Base-by-base conservation (phyloP, 441 rosid genomes). In the Hura crepitans region DNA sequence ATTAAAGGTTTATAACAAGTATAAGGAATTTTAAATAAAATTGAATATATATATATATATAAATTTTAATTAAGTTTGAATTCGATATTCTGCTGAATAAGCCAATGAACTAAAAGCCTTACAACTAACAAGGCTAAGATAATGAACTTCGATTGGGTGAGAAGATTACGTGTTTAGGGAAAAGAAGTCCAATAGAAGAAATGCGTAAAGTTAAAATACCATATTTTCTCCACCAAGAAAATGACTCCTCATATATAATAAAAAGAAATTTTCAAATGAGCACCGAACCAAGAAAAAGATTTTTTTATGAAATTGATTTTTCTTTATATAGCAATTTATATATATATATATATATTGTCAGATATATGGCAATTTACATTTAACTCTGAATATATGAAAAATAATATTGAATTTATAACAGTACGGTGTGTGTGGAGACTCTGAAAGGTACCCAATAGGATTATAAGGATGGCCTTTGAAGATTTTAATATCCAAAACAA, bases 161-260 rank as follows among this genome's bases (percentile, higher is more conserved):
- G 45, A 70, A 50, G 14, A 73, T 62, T 7, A 62, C 51, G 49
- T 39, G 13, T 15, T 30, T 6, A 58, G 50, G 63, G 45, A 60
- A 59, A 57, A 76, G 68, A 75, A 80, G 74, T 82, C 82, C 77
- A 63, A 69, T 49, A 53, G 11, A 35, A 45, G 58, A 74, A 75
- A 62, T 72, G 74, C 75, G 79, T 81, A 47, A 57, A 72, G 62
- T 46, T 76, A 66, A 67, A 0, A 35, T 25, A 64, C 72, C 79
- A 49, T 74, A 68, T 71, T 78, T 59, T 31, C 68, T 69, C 72
- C 78, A 58, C 76, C 6, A 49, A 66, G 82, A 84, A 75, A 79
- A 75, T 66, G 83, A 80, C 83, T 70, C 37, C 39, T 8, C 39
- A 35, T 3, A 35, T 35, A 35, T 4, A 35, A 35, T 35, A 35